Evolutionary conservation across 169 alveolate genomes (phyloP), one percentile per base, ranked within the genome.

Genomic region (Toxoplasma gondii): DNA sequence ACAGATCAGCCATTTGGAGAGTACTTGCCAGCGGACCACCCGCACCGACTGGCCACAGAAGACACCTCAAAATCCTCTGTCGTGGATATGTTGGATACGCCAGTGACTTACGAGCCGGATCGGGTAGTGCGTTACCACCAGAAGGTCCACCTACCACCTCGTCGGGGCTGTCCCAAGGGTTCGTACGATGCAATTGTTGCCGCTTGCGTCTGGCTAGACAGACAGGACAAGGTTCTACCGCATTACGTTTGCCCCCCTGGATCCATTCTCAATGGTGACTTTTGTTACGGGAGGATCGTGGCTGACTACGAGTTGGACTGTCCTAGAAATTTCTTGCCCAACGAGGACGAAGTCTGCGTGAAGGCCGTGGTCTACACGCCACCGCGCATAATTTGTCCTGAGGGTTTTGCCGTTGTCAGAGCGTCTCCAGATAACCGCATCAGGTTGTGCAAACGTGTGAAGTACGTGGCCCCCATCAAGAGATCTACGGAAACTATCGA

Each of bases 201-300:
- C 27, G 94, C 94, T 27, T 91, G 94, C 83, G 90, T 91, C 27
- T 91, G 94, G 94, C 34, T 78, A 34, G 94, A 91, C 92, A 64
- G 36, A 44, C 45, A 44, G 38, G 94, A 91, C 31, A 74, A 38
- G 92, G 83, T 91, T 31, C 83, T 91, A 38, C 94, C 94, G 58
- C 24, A 36, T 39, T 91, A 91, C 70, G 94, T n/a, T 27, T 91
- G 94, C 91, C 94, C 94, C 34, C 88, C 88, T 4, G 94, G 94
- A 12, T 74, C 94, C n/a, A 43, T 58, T 12, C 58, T 91, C 31
- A 45, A 91, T 31, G 94, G 94, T 9, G 94, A 91, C 36, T 91
- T 58, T 38, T 91, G 94, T 74, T 58, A 58, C 81, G 94, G 94
- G 27, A 39, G 80, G 39, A 91, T 91, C 64, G 58, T 81, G 53